Evolutionary conservation across 768 basidiomycete genomes (phyloP), one percentile per base, ranked within the genome.

Genomic region (Boletus speciosus): DNA sequence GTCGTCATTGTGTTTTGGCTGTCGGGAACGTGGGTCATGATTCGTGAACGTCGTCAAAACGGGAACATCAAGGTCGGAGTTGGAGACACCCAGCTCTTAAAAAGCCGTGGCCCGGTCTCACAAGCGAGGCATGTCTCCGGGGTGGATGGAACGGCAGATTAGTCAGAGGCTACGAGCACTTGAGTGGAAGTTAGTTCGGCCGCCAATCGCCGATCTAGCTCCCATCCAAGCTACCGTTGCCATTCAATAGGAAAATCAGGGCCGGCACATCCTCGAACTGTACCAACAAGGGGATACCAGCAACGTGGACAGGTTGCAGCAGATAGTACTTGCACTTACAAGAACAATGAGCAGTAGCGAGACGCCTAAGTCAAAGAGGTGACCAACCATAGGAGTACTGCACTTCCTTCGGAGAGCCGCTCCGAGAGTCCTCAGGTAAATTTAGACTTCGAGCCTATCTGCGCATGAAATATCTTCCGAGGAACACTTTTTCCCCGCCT

Each of bases 11-110:
- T 40, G 14, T 6, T 19, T 21, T 49, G 55, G 32, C 15, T 29
- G 16, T 55, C 31, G 16, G 51, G 45, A 43, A 47, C 37, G 21
- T 40, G 52, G 27, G 44, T 45, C 56, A 63, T 57, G 43, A 15
- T 25, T 54, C 34, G 37, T 48, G 47, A 36, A 31, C 1, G 40
- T 51, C 42, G 53, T 55, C 19, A 51, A 23, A 48, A 9, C 2
- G 9, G 49, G 15, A 6, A 34, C 0, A 35, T 23, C 34, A 29
- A 7, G 23, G 25, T 41, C 4, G n/a, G 19, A 40, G 11, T 15
- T 43, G 44, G 45, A 21, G 42, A 37, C 38, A 37, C 43, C 19
- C 47, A 36, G 31, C 32, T 12, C 32, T 66, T 60, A 53, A 46
- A 52, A 52, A 14, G 14, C 59, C 38, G 12, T n/a, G 31, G 1